Evolutionary conservation across 1,284 basidiomycete genomes (phyloP), one percentile per base, ranked within the genome.

Genomic region (Cryptococcus neoformans): DNA sequence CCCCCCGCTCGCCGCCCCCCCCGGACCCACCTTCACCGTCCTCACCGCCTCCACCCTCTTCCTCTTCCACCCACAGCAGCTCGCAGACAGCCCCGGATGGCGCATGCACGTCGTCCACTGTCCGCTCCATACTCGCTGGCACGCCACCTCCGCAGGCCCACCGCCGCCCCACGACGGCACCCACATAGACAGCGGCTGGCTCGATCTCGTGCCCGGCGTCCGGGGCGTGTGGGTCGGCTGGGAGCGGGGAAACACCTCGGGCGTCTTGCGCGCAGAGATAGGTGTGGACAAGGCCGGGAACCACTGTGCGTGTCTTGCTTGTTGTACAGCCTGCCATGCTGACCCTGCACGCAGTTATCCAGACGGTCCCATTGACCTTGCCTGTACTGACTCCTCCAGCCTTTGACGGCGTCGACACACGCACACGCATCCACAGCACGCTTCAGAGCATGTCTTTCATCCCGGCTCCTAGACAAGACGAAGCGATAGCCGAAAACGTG

Each of bases 151-250:
- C 2, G 60, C 56, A 9, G 61, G 58, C 3, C 21, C 51, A 6
- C 54, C 2, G 21, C 21, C 21, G 28, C 49, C 12, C 53, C 62
- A n/a, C 12, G 54, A 46, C 6, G 59, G 56, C 5, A 48, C 50
- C 46, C 57, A 50, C 10, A 62, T 62, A 9, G 49, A 60, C 39
- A 59, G 59, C 35, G 74, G 70, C 1, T 76, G 74, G 74, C 58
- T 71, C 41, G 69, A 66, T 2, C 50, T 66, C 40, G 66, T 72
- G 8, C 54, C 53, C 4, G 67, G 62, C 1, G 66, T 62, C 54
- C 53, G 67, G 21, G 70, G 65, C 6, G 66, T 72, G 4, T 76
- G 74, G 74, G 60, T 64, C 0, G 72, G 63, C 0, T 64, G 67
- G 39, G 69, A 69, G 50, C 49, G 42, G 4, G 61, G 62, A n/a